A percentile compares a stretch with the other conserved stretches of the same genome.
Conservation (phyloP, 2,329 filamentous ascomycete genomes). For the Trichophyton verrucosum region DNA sequence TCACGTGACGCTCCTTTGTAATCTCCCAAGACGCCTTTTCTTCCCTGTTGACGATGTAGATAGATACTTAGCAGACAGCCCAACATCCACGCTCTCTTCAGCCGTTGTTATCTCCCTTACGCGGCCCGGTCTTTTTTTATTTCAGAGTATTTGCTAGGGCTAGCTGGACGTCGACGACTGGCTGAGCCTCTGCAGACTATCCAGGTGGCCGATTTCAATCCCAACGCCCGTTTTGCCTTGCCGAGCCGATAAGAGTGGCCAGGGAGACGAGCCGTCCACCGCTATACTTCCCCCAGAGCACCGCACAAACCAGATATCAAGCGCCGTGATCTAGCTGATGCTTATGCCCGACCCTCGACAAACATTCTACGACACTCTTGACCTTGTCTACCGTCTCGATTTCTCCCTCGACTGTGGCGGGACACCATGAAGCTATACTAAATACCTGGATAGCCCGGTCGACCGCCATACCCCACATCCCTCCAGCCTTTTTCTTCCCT, state of each 20-base stretch:
- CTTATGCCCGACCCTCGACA: neutral
- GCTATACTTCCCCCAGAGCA: neutral
- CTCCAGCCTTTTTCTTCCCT: neutral
- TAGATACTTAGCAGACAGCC: neutral
- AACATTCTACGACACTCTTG: neutral
- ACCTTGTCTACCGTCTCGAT: neutral
- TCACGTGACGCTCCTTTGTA: neutral
- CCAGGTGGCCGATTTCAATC: neutral
- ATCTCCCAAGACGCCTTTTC: neutral
- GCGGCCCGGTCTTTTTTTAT: neutral
- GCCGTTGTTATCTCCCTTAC: neutral
- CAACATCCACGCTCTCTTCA: neutral
- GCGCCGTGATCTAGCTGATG: neutral
- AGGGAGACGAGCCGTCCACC: neutral
- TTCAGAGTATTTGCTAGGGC: neutral
- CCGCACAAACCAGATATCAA: neutral
- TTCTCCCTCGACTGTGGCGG: neutral
- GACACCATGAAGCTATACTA: neutral
- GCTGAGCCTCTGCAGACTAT: neutral
- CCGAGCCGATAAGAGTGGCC: neutral
- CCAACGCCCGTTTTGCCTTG: neutral
- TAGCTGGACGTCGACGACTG: neutral
- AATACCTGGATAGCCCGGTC: neutral
- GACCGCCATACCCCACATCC: neutral
- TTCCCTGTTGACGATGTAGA: no score